These are phyloP conservation scores for Chamaecyparis obtusa DNA, from an alignment of 75 land plant species.

Conservation along the genomic window DNA sequence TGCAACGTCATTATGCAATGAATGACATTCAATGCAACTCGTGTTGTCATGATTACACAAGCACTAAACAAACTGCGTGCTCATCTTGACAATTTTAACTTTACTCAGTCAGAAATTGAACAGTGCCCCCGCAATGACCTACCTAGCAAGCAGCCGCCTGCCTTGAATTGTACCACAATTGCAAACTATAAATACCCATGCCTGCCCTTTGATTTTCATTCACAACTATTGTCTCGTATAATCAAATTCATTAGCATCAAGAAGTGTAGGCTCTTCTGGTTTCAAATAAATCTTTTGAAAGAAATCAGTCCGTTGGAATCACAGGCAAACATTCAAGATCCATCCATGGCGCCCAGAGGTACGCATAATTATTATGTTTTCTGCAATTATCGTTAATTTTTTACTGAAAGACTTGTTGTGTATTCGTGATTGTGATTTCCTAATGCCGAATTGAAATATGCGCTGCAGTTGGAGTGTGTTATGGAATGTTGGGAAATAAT, in stretches of 20 bases:
- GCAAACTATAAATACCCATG: not conserved
- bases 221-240: not conserved
- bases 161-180: not conserved
- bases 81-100: too few species aligned
- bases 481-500: not conserved
- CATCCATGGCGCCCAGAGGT: not conserved
- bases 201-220: not conserved
- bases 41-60: too few species aligned
- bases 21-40: not conserved
- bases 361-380: too few species aligned
- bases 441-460: not conserved
- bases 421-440: not conserved
- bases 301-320: not conserved
- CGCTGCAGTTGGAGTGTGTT: not conserved
- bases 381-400: not conserved
- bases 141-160: too few species aligned
- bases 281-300: too few species aligned
- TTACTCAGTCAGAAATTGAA: too few species aligned
- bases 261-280: too few species aligned
- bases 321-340: not conserved
- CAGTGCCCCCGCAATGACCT: too few species aligned
- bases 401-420: not conserved
- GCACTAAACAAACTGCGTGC: too few species aligned
- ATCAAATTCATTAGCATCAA: too few species aligned
- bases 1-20: too few species aligned